phyloP scores from a whole-genome alignment of 345 rosid species.

The Salix arbutifolia region DNA sequence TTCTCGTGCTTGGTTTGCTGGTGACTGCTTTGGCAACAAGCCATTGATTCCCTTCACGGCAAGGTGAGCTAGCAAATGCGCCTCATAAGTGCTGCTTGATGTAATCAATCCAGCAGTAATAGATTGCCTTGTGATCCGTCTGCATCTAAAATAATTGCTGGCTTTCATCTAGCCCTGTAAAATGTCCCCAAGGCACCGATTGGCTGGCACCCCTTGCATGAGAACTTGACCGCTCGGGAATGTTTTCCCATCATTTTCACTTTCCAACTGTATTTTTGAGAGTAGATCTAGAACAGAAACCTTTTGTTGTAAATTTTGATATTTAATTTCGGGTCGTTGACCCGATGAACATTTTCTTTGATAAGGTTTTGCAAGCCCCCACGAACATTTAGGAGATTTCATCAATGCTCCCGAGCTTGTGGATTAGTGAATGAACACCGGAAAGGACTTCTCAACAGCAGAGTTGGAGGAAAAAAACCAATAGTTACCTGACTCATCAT shows the following conservation, averaged over 20 bases:
- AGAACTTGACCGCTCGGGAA: not conserved
- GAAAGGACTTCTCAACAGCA: no score
- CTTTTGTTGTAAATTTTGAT: not conserved
- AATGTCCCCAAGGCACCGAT: not conserved
- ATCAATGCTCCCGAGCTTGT: not conserved
- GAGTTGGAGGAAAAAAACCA: no score
- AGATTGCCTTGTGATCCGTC: not conserved
- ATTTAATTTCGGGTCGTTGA: not conserved
- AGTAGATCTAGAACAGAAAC: not conserved
- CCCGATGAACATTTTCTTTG: not conserved
- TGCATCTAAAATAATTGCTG: not conserved
- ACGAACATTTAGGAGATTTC: not conserved
- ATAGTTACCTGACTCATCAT: no score
- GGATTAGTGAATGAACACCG: no score
- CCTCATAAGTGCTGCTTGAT: not conserved
- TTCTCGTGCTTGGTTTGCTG: conserved; percentile 80
- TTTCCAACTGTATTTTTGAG: not conserved
- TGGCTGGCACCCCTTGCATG: not conserved
- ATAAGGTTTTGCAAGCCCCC: no score
- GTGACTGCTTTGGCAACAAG: conserved; percentile 93
- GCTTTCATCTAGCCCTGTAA: not conserved
- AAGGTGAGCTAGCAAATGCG: not conserved
- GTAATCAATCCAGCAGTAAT: not conserved
- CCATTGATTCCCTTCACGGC: conserved; percentile 33
- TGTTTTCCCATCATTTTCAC: not conserved